Conservation (phyloP, 2,329 filamentous ascomycete genomes). For the Fusarium setosum region DNA sequence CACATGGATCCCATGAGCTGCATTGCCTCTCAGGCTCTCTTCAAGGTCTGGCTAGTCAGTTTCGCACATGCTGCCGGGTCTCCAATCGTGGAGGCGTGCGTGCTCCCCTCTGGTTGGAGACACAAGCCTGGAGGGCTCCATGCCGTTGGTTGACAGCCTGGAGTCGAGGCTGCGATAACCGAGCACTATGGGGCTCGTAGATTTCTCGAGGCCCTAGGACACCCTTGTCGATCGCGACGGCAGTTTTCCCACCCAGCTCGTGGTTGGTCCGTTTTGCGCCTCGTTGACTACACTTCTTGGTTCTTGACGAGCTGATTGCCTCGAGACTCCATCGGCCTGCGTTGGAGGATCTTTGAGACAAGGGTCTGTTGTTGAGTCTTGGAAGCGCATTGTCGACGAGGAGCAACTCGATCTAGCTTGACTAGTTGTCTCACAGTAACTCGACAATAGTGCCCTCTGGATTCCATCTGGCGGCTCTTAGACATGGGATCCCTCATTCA, state of each 20-base stretch:
- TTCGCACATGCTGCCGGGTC: neutral
- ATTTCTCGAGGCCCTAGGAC: slow-evolving; percentile 25
- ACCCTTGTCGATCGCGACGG: slow-evolving; percentile 38
- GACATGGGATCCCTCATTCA: neutral
- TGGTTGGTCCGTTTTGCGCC: slow-evolving; percentile 33
- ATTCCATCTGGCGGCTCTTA: neutral
- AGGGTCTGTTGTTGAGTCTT: neutral
- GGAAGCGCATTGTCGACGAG: too few species aligned
- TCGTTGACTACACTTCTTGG: neutral
- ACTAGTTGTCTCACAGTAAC: slow-evolving; percentile 1
- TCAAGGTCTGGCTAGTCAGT: neutral
- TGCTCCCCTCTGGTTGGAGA: slow-evolving; percentile 17
- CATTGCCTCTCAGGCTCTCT: neutral
- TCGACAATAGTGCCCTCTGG: neutral
- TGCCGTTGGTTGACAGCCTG: slow-evolving; percentile 27
- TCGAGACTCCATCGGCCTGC: neutral
- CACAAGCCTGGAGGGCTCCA: slow-evolving; percentile 1
- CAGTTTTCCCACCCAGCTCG: slow-evolving; percentile 39
- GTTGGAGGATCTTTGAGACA: neutral
- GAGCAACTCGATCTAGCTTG: neutral
- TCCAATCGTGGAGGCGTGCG: slow-evolving; percentile 24
- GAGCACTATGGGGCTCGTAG: slow-evolving; percentile 21
- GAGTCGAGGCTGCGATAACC: slow-evolving; percentile 39
- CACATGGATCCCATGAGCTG: slow-evolving; percentile 31
- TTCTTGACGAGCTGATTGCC: neutral